phyloP scores from a whole-genome alignment of 768 basidiomycete species.

The Pleurotus platypus region DNA sequence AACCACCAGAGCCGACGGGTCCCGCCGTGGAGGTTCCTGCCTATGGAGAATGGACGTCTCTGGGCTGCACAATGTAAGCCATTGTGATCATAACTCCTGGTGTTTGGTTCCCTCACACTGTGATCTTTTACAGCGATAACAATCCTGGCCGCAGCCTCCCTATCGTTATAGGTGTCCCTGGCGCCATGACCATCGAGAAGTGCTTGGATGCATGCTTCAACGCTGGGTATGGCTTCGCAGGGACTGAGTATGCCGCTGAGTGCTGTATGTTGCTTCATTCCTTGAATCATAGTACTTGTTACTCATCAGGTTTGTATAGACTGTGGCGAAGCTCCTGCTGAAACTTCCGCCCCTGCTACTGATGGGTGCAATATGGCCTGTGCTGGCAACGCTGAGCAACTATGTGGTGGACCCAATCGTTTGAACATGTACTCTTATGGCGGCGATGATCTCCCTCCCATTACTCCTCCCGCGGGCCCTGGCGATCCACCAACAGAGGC shows the following conservation, averaged over 20 bases:
- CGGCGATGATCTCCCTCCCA: constrained; percentile 4
- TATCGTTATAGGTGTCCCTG: not conserved
- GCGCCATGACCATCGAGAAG: constrained; percentile 1
- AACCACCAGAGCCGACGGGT: not conserved
- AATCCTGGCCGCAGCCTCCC: constrained; percentile 6
- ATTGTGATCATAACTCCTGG: not conserved
- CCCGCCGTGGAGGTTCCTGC: not conserved
- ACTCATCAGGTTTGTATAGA: not conserved
- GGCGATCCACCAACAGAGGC: not conserved
- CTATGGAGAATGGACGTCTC: constrained; percentile 4
- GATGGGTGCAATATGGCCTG: constrained; percentile 13
- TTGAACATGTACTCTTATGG: constrained; percentile 6
- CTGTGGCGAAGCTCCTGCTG: constrained; percentile 10
- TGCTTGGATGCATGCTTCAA: constrained; percentile 14
- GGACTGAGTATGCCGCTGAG: constrained; percentile 36
- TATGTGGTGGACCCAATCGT: constrained; percentile 14
- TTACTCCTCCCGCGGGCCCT: not conserved
- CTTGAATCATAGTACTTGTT: not conserved
- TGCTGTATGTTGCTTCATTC: constrained; percentile 1
- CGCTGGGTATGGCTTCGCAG: constrained; percentile 38
- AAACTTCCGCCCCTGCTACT: constrained; percentile 2
- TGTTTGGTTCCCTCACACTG: not conserved
- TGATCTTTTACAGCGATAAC: not conserved
- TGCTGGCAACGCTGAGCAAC: constrained; percentile 13
- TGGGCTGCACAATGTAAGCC: constrained; percentile 1